Evolutionary conservation across 495 filamentous ascomycete species (phyloP), one percentile per base, ranked within the genome.

Genomic region (Achaetomiella virescens): DNA sequence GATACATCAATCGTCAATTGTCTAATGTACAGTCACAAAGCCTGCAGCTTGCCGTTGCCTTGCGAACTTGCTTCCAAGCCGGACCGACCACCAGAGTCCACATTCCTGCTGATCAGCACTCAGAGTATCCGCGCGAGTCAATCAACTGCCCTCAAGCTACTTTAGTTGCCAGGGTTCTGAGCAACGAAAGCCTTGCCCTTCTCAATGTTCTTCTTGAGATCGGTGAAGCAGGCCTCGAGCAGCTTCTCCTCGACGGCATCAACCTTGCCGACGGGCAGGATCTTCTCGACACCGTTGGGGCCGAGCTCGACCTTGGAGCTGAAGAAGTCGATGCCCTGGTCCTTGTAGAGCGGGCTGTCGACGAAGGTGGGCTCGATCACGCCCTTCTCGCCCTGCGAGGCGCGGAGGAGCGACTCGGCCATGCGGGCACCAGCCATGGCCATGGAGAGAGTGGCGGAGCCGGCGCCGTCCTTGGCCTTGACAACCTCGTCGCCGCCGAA

Each of bases 401-500:
- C 93, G 73, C 89, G 90, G 70, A 98, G 87, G 59, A 98, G 78
- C 65, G 85, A 86, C 80, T 97, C 91, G 62, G 93, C 90, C 81
- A 98, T 95, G 69, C 93, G 89, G 61, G 91, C 91, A 81, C 93
- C 93, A 65, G 93, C 93, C 83, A 95, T 93, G 63, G 93, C 93
- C 93, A 98, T 98, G 73, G 90, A 96, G 58, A 98, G 87, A 57
- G 93, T 98, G 70, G 93, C 93, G 57, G 95, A 97, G 61, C 93
- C 93, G 66, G 92, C 91, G 75, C 93, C 93, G 72, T 90, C 91
- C 85, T 98, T 98, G 72, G 93, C 93, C 82, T 96, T 85, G 73
- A 98, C 93, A 60, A 98, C 93, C 84, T 98, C 93, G 73, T 98
- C 93, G 81, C 93, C 93, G 73, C 93, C 93, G 75, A 97, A 98